phyloP scores from a whole-genome alignment of 768 basidiomycete genomes.

The Sporobolomyces phaffii region DNA sequence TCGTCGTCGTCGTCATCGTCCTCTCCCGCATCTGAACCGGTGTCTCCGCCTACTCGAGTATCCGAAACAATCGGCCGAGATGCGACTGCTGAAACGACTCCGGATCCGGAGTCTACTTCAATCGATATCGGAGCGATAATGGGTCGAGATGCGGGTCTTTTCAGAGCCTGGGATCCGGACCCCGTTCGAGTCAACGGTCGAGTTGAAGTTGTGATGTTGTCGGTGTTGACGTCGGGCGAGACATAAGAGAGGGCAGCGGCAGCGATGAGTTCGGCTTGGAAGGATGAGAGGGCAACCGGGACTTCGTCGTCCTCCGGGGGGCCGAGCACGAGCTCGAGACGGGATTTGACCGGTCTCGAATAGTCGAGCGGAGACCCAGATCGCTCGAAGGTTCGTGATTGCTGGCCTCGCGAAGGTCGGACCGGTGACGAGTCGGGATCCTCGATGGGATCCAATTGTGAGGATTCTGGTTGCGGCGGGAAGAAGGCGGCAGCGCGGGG shows the following conservation, averaged over 20 bases:
- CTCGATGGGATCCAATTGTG: constrained; percentile 31
- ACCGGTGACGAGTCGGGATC: constrained; percentile 30
- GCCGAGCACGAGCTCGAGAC: constrained; percentile 10
- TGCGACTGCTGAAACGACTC: background rate
- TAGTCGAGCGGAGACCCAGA: background rate
- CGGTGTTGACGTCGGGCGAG: background rate
- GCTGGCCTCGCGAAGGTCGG: background rate
- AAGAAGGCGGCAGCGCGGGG: constrained; percentile 10
- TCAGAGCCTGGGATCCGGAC: background rate
- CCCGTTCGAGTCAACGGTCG: background rate
- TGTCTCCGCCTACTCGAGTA: background rate
- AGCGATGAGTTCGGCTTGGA: constrained; percentile 3
- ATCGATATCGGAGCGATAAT: background rate
- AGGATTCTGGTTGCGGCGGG: background rate
- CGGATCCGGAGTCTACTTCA: background rate
- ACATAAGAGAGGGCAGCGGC: constrained; percentile 1
- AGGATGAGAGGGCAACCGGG: background rate
- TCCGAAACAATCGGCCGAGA: background rate
- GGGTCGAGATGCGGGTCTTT: background rate
- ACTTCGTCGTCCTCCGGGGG: background rate
- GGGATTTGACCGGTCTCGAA: background rate
- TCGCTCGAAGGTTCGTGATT: background rate
- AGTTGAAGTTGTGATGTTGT: background rate
- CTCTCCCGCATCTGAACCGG: background rate
- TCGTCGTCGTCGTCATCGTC: background rate